Base-by-base conservation (phyloP, 495 filamentous ascomycete genomes). In the Podospora pseudocomata region DNA sequence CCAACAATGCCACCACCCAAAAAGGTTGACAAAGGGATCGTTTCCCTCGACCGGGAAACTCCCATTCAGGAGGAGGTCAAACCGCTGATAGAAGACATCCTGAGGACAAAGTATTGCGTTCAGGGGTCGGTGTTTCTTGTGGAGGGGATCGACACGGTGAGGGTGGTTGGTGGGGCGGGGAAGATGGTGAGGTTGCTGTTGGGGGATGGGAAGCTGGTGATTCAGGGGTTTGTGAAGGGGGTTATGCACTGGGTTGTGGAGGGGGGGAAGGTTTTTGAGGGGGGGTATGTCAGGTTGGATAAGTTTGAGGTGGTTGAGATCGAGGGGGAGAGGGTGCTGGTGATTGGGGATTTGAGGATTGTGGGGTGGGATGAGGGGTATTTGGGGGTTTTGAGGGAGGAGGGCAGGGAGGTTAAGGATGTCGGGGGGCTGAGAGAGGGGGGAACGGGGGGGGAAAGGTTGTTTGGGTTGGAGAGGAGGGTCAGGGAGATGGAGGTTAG, bases 41-140 rank as follows among this genome's bases (percentile, higher is more conserved):
- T 68, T 44, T 70, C 73, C 27, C 65, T 66, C 32, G 63, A 74
- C 54, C 69, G 62, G 1, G n/a, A 39, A n/a, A 44, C 64, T 4
- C 68, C 68, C 65, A 79, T 87, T 60, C 79, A 82, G 67, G 72
- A 86, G 5, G 32, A 63, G 11, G n/a, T 63, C 23, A 85, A 85
- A 67, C 84, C 81, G 71, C 79, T 85, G 23, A 80, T 88, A 55
- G 80, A 69, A 57, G 75, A 80, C 62, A 79, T 84, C 20, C 70
- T 83, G 18, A 75, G 77, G 61, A 80, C 80, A 23, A 65, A 73
- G 19, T 74, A 72, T 58, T 82, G 78, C 64, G 65, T 80, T 5
- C 78, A 78, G 0, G 77, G 78, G 20, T 81, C 80, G 0, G 62
- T 83, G 20, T 82, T 84, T 19, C 73, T 84, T 0, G 80, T 84